Evolutionary conservation across 371 early-diverging fungal genomes (phyloP), one percentile per base, ranked within the genome.

Genomic region (Gilbertella persicaria): DNA sequence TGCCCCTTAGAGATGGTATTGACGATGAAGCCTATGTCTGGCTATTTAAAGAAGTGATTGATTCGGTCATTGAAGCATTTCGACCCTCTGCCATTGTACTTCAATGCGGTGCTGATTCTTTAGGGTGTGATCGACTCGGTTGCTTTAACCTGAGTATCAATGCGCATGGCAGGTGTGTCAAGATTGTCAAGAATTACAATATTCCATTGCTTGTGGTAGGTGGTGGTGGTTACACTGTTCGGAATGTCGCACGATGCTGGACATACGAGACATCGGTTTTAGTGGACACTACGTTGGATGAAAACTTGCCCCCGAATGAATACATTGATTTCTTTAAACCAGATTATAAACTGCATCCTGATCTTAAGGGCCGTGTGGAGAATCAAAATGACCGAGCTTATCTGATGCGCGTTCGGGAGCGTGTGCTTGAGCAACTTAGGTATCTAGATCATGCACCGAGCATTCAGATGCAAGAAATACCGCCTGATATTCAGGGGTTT

Each of bases 91-190:
- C 87, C 0, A 86, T 96, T 45, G 96, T 98, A 0, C 62, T 96
- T 33, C 97, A 98, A 66, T 96, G 95, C 67, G 98, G 98, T n/a
- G 96, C 96, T 0, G 98, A 98, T 65, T 95, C 96, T 9, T 66
- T 98, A 6, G 95, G 92, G 1, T 87, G 87, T 40, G 98, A 98
- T 78, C 80, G 92, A 13, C 67, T 98, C 14, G 98, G 98, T 9
- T 83, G 87, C 23, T 98, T 98, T 63, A 95, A 94, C 65, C 68
- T 98, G 23, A 86, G 86, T 43, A 91, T 95, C 50, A 78, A 79
- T 49, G 97, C 94, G 1, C 98, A 98, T 66, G 94, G 94, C 16
- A 82, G 87, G 44, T 95, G 95, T 64, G 92, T 98, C 4, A 78
- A 85, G 41, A 89, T 90, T 62, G 81, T 96, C 50, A 92, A 91